Percentiles rank a stretch among this genome's conserved stretches.
phyloP scores from a whole-genome alignment of 2,329 filamentous ascomycete genomes.

The Nectriaceae sp. region DNA sequence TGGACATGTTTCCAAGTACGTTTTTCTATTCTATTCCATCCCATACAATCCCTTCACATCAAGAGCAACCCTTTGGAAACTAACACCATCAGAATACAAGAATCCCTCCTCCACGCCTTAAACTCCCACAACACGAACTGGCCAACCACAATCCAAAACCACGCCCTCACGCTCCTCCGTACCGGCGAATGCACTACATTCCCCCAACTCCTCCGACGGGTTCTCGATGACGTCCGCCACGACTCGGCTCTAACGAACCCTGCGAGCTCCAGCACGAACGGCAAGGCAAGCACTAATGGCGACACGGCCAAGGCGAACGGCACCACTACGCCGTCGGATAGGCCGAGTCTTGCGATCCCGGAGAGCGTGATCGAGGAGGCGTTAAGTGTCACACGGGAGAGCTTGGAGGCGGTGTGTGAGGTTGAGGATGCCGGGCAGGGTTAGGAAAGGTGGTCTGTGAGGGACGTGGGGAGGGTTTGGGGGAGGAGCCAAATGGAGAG shows the following conservation, averaged over 20 bases:
- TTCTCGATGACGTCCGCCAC: conserved; percentile 62
- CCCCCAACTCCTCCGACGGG: conserved; percentile 59
- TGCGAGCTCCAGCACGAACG: conserved; percentile 30
- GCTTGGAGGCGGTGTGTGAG: conserved; percentile 53
- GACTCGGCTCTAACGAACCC: conserved; percentile 39
- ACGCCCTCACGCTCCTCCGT: conserved; percentile 62
- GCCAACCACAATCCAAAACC: conserved; percentile 60
- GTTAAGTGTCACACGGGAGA: conserved; percentile 59
- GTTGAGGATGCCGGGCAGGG: conserved; percentile 31
- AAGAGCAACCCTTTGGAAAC: background rate
- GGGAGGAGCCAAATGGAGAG: background rate
- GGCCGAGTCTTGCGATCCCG: conserved; percentile 55
- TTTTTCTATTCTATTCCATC: conserved; percentile 1
- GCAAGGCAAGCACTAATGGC: conserved; percentile 37
- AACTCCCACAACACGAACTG: conserved; percentile 62
- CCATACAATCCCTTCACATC: background rate
- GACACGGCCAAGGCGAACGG: conserved; percentile 31
- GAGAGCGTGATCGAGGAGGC: conserved; percentile 62
- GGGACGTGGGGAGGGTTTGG: background rate
- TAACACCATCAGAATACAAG: conserved; percentile 58
- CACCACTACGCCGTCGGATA: conserved; percentile 23
- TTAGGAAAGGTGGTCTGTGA: background rate
- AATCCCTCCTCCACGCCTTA: conserved; percentile 62
- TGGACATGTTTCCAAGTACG: conserved; percentile 61
- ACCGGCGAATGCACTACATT: conserved; percentile 61